Base-by-base conservation (phyloP, 257 asterid genomes). In the Solanum chilense region DNA sequence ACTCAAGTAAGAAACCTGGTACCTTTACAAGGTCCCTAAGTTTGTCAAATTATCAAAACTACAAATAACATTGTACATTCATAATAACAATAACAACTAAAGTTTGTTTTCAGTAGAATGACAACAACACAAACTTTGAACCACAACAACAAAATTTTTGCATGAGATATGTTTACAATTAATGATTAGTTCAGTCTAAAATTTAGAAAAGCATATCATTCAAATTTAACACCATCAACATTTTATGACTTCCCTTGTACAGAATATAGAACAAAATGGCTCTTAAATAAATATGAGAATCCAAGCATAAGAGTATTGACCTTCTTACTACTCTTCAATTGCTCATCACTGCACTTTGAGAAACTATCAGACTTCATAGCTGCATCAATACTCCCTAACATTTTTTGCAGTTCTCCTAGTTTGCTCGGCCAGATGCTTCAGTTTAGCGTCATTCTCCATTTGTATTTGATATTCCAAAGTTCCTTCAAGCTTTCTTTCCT, bases 401-500 rank as follows among this genome's bases (percentile, higher is more conserved):
- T 82, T 49, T 85, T 45, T 86, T 12, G 91, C 88, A 84, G 66
- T 86, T 85, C 73, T 92, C 83, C 91, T 94, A 5, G 35, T 33
- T 33, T 33, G 35, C 91, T 94, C 98, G 5, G 96, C 97, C 27
- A 97, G 93, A 90, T 93, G 99, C 94, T 93, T 95, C 91, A 88
- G 94, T 89, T 97, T 97, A 9, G 99, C 99, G 90, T 97, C 99
- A 86, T 97, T 93, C 92, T 97, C 99, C 66, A 97, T 93, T 49
- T 94, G 94, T 86, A 99, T 93, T 92, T 97, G 99, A 91, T 93
- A 95, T 87, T 96, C 99, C 93, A 96, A 88, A 86, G 98, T 95
- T 93, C 95, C 99, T 93, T 96, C 98, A 88, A 97, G 99, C 94
- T 96, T 94, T 91, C 98, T 96, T 90, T 96, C 99, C 90, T 97